phyloP scores from a whole-genome alignment of 768 basidiomycete genomes.

The Agaricus sinodeliciosus region DNA sequence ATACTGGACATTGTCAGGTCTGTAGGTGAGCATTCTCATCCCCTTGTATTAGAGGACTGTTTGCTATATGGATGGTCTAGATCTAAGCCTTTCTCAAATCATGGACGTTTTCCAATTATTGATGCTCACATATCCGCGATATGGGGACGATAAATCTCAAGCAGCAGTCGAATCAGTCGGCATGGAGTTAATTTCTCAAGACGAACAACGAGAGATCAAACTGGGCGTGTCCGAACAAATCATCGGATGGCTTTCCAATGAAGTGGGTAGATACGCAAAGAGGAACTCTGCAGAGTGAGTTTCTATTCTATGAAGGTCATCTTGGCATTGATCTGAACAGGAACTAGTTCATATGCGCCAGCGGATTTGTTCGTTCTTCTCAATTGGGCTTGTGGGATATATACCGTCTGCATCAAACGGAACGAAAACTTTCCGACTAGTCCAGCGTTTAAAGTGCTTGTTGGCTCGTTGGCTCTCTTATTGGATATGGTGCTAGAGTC shows the following conservation, averaged over 20 bases:
- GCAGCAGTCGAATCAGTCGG: slow-evolving; percentile 66
- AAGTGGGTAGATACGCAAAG: slow-evolving; percentile 54
- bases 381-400: slow-evolving; percentile 64
- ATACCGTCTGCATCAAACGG: slow-evolving; percentile 40
- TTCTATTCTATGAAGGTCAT: not conserved
- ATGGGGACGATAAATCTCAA: slow-evolving; percentile 65
- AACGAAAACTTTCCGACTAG: slow-evolving; percentile 40
- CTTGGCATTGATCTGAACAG: slow-evolving; percentile 10
- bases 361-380: slow-evolving; percentile 63
- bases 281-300: slow-evolving; percentile 50
- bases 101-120: slow-evolving; percentile 70
- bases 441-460: slow-evolving; percentile 44
- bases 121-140: slow-evolving; percentile 72
- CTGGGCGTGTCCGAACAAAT: slow-evolving; percentile 65
- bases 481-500: slow-evolving; percentile 56
- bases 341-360: slow-evolving; percentile 44
- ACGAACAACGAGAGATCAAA: slow-evolving; percentile 47
- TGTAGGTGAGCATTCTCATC: slow-evolving; percentile 37
- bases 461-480: slow-evolving; percentile 51
- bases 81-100: slow-evolving; percentile 50
- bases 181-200: slow-evolving; percentile 55
- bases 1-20: slow-evolving; percentile 49
- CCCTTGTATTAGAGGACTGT: slow-evolving; percentile 4
- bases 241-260: slow-evolving; percentile 67
- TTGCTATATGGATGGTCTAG: slow-evolving; percentile 27